Conservation (phyloP, 352 stramenopile species). For the Albugo laibachii region DNA sequence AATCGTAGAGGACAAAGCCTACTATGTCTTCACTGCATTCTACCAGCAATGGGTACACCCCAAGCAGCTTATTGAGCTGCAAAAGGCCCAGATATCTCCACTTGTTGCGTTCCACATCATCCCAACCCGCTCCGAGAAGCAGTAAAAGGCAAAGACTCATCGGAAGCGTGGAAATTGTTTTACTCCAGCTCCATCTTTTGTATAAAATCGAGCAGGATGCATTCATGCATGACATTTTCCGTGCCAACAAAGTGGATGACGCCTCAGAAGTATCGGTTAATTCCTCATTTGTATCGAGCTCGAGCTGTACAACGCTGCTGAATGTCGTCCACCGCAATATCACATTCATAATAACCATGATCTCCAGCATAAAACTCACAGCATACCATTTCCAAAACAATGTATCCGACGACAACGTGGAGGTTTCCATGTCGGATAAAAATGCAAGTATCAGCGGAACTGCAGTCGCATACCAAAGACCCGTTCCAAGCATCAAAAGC, state of each 20-base stretch:
- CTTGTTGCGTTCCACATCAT: constrained; percentile 9
- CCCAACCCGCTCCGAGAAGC: constrained; percentile 17
- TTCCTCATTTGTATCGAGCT: neutral
- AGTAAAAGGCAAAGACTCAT: constrained; percentile 18
- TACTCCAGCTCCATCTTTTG: neutral
- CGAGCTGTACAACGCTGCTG: constrained; percentile 17
- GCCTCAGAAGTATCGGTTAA: too few species aligned
- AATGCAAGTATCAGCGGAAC: constrained; percentile 46
- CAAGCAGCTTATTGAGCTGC: constrained; percentile 39
- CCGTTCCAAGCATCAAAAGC: constrained; percentile 21
- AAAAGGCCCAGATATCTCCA: constrained; percentile 39
- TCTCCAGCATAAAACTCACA: constrained; percentile 9
- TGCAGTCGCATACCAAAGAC: constrained; percentile 29
- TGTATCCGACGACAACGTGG: too few species aligned
- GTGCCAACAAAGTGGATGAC: neutral
- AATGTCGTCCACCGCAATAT: constrained; percentile 35
- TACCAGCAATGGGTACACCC: constrained; percentile 14
- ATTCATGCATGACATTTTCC: neutral
- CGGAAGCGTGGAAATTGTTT: neutral
- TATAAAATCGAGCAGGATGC: neutral
- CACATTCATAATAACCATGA: constrained; percentile 30
- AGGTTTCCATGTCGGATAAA: constrained; percentile 15
- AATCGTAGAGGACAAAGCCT: constrained; percentile 18
- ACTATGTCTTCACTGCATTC: too few species aligned
- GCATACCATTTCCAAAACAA: too few species aligned